Base-by-base conservation (phyloP, 495 filamentous ascomycete species). In the Bryoglossum gracile region DNA sequence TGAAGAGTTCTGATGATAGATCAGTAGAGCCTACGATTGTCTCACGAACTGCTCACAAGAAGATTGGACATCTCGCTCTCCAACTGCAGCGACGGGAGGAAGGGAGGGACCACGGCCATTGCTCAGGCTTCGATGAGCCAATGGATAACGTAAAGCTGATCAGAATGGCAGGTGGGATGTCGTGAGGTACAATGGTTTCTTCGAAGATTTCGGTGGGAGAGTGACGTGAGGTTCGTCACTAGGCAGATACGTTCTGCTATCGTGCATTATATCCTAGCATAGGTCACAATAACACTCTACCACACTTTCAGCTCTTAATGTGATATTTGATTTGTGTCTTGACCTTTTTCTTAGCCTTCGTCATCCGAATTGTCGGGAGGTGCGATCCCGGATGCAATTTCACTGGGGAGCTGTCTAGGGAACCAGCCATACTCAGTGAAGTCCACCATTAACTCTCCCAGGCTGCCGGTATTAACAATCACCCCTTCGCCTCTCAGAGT, bases 401-500 rank as follows among this genome's bases (percentile, higher is more conserved):
- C 56, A 34, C 53, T 57, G 5, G 78, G 77, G 18, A 83, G 55
- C 18, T 58, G 56, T 16, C 63, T 56, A 2, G 86, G 86, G 68
- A 92, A 94, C 87, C 86, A 91, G 14, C 87, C 87, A 65, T 74
- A 87, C 50, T 67, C 66, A 4, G 55, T 67, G 35, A 90, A 69
- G 63, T 87, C 76, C 13, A 94, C 73, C 59, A 74, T 76, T 22
- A 84, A 68, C 62, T 87, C 84, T 1, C 84, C 86, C 65, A 88
- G 66, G n/a, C 67, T 70, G 30, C 80, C 77, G 18, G 61, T 73
- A 33, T 65, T 73, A 9, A 90, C 86, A 8, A 65, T 72, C 19
- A 91, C 83, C 2, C 84, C 86, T 63, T 94, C 87, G 8, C 65
- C 65, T 11, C 74, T 57, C n/a, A 94, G 60, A 3, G 66, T 79